A percentile compares a stretch with the other conserved stretches of the same genome.
phyloP scores from a whole-genome alignment of 1,139 yeast genomes.

The Blastobotrys proliferans region DNA sequence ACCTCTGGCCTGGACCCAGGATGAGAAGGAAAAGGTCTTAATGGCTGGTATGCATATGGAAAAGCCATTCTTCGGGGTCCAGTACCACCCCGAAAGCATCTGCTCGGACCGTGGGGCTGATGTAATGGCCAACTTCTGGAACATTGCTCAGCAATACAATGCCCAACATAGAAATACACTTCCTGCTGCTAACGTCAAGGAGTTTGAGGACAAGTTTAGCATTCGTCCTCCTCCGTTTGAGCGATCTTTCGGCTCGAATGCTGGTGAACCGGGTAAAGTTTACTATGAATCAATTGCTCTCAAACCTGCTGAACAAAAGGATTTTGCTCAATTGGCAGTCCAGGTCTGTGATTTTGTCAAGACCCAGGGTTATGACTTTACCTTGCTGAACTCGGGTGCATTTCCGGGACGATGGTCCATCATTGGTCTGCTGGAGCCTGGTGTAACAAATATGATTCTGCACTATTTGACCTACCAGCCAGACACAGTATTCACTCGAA shows the following conservation, averaged over 20 bases:
- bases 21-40: slow-evolving; percentile 39
- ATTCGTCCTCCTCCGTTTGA: slow-evolving; percentile 24
- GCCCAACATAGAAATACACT: not conserved
- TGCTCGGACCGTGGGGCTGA: slow-evolving; percentile 67
- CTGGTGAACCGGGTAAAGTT: not conserved
- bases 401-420: slow-evolving; percentile 85
- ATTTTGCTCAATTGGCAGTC: slow-evolving; percentile 25
- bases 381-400: slow-evolving; percentile 69
- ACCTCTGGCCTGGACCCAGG: slow-evolving; percentile 26
- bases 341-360: slow-evolving; percentile 48
- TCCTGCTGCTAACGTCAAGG: slow-evolving; percentile 5
- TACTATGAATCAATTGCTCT: not conserved
- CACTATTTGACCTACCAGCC: slow-evolving; percentile 47
- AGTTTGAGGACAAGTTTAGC: slow-evolving; percentile 19
- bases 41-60: slow-evolving; percentile 72
- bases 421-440: slow-evolving; percentile 62
- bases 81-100: slow-evolving; percentile 94
- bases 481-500: slow-evolving; percentile 31
- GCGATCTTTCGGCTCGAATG: not conserved
- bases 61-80: slow-evolving; percentile 86
- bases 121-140: slow-evolving; percentile 61
- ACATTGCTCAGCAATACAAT: slow-evolving; percentile 45
- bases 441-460: slow-evolving; percentile 54
- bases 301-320: not conserved
- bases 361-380: slow-evolving; percentile 39